Evolutionary conservation across 495 filamentous ascomycete genomes (phyloP).

Genomic region (Lasiosphaeria miniovina): DNA sequence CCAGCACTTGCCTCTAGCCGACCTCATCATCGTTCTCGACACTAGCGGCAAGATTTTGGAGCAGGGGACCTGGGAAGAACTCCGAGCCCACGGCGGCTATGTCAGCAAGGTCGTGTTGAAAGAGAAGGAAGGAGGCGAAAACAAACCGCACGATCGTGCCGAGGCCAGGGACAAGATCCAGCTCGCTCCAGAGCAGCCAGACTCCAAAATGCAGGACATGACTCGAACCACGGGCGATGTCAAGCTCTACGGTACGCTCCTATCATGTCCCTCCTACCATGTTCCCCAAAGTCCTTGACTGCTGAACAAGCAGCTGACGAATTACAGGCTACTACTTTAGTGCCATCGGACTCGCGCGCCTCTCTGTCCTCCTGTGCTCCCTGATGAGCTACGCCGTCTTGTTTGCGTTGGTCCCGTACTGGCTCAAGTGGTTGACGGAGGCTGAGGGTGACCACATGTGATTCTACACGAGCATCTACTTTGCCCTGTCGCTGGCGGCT

Average conservation of each 20-base stretch:
- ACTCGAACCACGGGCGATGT: slow-evolving; percentile 17
- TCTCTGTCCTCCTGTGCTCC: slow-evolving; percentile 6
- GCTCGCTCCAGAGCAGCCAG: slow-evolving; percentile 6
- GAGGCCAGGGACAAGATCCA: background rate
- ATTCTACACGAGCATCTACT: slow-evolving; percentile 17
- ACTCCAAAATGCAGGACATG: slow-evolving; percentile 37
- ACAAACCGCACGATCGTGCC: background rate
- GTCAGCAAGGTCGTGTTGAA: slow-evolving; percentile 14
- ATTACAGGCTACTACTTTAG: slow-evolving; percentile 14
- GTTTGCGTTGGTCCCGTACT: slow-evolving; percentile 8
- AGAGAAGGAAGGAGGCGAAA: slow-evolving; percentile 7
- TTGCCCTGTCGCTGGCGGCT: slow-evolving; percentile 2
- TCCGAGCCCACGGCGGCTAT: slow-evolving; percentile 11
- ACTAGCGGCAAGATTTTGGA: slow-evolving; percentile 38
- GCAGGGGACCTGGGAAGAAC: slow-evolving; percentile 37
- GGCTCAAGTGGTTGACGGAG: slow-evolving; percentile 14
- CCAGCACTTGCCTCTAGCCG: slow-evolving; percentile 39
- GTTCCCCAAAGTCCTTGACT: slow-evolving; percentile 5
- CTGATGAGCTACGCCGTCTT: slow-evolving; percentile 5
- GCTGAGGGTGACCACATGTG: slow-evolving; percentile 14
- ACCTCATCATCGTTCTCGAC: slow-evolving; percentile 45
- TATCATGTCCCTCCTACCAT: slow-evolving; percentile 54
- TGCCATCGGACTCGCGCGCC: slow-evolving; percentile 7
- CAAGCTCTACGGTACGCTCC: slow-evolving; percentile 16
- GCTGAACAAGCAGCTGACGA: slow-evolving; percentile 10